phyloP scores from a whole-genome alignment of 2,329 filamentous ascomycete species.

The Botrytis hyacinthi region DNA sequence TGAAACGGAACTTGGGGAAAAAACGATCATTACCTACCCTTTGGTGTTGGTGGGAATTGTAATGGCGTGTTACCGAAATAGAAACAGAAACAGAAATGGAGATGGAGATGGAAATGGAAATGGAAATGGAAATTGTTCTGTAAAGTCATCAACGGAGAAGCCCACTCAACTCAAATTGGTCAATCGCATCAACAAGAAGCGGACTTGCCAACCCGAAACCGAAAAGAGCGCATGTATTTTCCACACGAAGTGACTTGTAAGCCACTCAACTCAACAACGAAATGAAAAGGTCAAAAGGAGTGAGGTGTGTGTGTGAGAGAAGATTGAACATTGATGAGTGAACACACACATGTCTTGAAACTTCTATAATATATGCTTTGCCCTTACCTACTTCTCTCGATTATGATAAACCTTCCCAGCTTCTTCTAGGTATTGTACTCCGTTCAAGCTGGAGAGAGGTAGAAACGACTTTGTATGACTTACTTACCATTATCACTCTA shows the following conservation, averaged over 20 bases:
- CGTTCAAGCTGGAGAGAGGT: neutral
- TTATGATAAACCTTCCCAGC: neutral
- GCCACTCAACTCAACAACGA: neutral
- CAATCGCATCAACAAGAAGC: neutral
- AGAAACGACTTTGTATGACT: neutral
- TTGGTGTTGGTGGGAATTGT: conserved; percentile 3
- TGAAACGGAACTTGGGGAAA: neutral
- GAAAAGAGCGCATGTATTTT: neutral
- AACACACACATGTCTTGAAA: neutral
- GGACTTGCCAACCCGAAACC: neutral
- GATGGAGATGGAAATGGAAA: too few relatives aligned
- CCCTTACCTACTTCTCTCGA: neutral
- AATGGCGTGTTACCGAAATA: conserved; percentile 6
- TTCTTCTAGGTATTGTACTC: neutral
- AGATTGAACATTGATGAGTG: neutral
- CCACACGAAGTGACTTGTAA: neutral
- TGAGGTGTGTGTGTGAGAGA: neutral
- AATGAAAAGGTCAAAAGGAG: neutral
- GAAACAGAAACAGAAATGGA: neutral
- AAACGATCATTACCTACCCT: neutral
- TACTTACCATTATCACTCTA: neutral
- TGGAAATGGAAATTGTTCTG: neutral
- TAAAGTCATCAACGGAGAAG: neutral
- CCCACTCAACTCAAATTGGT: neutral
- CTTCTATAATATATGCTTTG: neutral